A percentile compares a stretch with the other conserved stretches of the same genome.
Conservation (phyloP, 805 yeast species). For the Candida boleticola region DNA sequence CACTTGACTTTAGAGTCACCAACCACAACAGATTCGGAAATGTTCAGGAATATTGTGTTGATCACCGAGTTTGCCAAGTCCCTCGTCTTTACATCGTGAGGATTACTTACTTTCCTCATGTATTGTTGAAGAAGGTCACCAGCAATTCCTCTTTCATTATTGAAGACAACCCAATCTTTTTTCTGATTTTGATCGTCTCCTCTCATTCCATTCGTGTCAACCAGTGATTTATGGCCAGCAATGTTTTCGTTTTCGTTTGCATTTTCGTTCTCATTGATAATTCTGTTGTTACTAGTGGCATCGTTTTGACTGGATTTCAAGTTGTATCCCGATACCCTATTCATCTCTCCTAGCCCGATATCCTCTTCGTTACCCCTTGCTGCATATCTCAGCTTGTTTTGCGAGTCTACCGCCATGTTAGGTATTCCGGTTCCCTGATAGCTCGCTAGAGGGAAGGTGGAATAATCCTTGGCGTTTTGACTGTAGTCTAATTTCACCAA, state of each 20-base stretch:
- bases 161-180: slow-evolving; percentile 10
- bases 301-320: too few species aligned
- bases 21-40: slow-evolving; percentile 17
- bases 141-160: slow-evolving; percentile 21
- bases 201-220: neutral
- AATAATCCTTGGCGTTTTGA: slow-evolving; percentile 8
- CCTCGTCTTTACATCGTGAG: slow-evolving; percentile 9
- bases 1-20: slow-evolving; percentile 18
- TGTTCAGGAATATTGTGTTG: slow-evolving; percentile 14
- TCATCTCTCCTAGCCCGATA: too few species aligned
- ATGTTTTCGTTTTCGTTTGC: neutral
- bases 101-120: slow-evolving; percentile 13
- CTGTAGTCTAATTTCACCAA: slow-evolving; percentile 21
- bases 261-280: neutral
- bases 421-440: too few species aligned
- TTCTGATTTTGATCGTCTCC: neutral
- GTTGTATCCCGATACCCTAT: too few species aligned
- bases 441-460: too few species aligned
- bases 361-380: too few species aligned
- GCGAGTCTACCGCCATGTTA: too few species aligned
- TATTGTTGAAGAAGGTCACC: slow-evolving; percentile 21
- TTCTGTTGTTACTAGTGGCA: too few species aligned
- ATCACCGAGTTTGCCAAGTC: slow-evolving; percentile 10
- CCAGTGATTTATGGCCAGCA: neutral
- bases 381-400: too few species aligned